Base-by-base conservation (phyloP, 441 rosid genomes). In the Breynia disticha region DNA sequence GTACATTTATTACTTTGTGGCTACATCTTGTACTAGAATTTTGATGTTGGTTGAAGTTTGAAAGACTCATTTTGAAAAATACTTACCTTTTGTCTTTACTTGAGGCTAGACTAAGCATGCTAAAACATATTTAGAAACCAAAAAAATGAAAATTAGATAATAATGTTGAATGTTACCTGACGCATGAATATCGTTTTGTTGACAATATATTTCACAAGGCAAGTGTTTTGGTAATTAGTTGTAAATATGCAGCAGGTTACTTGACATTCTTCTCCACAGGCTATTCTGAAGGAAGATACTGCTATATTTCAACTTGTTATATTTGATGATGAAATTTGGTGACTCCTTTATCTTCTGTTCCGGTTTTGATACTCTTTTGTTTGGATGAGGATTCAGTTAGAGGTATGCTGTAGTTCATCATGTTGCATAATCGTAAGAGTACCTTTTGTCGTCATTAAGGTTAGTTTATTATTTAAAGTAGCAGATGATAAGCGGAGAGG, bases 371-470 rank as follows among this genome's bases (percentile, higher is more conserved):
- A 72, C 84, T 79, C 81, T 67, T 77, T 77, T 82, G 78, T 76
- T 77, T 88, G 86, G 86, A 78, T 86, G 90, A 51, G 88, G 79
- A 76, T 78, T 81, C 78, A 62, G 61, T 87, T 86, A 86, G 91
- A 81, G 84, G 86, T 84, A 84, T 82, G 90, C 76, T 77, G 74
- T 76, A 68, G 66, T 69, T 63, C 68, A 39, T 55, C 65, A 54
- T 60, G 79, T 83, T 75, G 72, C 77, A 72, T 70, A 72, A 70
- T 79, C 74, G 65, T 79, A 55, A 50, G 66, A 69, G 54, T 76
- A 70, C 69, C 35, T 28, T 28, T 73, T 71, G 74, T 71, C 69
- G 39, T 69, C 78, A 62, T 68, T 67, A 78, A 70, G 83, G 82
- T 77, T 73, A 83, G 86, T 76, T 64, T 75, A 77, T 72, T 65